Percentiles rank a stretch among this genome's conserved stretches.
These are phyloP conservation scores for Candida vaughaniae DNA, from an alignment of 805 yeast species.

Conservation along the genomic window DNA sequence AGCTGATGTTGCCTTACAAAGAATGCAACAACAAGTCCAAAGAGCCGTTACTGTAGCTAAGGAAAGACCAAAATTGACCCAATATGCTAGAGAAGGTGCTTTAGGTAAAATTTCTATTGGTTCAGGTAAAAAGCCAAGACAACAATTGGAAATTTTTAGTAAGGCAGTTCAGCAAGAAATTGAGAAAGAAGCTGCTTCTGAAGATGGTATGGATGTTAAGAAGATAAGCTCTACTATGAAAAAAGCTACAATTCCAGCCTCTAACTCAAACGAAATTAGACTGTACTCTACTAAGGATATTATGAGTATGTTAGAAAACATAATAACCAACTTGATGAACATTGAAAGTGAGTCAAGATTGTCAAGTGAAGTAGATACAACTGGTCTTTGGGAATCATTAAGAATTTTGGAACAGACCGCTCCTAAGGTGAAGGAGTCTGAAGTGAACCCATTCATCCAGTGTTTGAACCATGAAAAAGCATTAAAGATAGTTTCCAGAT, in stretches of 20 bases:
- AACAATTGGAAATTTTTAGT: slow-evolving; percentile 66
- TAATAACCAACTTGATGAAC: slow-evolving; percentile 72
- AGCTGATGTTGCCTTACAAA: slow-evolving; percentile 87
- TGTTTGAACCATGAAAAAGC: slow-evolving; percentile 84
- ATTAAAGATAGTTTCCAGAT: slow-evolving; percentile 82
- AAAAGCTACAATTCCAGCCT: slow-evolving; percentile 32
- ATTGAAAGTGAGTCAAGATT: slow-evolving; percentile 63
- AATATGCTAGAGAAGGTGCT: slow-evolving; percentile 77
- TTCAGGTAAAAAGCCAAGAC: slow-evolving; percentile 83
- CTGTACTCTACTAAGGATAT: slow-evolving; percentile 42
- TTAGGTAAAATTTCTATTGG: slow-evolving; percentile 82
- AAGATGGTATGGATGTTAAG: slow-evolving; percentile 22
- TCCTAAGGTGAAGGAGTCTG: slow-evolving; percentile 49
- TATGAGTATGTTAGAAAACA: slow-evolving; percentile 71
- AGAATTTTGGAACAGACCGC: slow-evolving; percentile 64
- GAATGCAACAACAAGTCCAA: slow-evolving; percentile 98
- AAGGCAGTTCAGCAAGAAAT: slow-evolving; percentile 50
- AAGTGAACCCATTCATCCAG: slow-evolving; percentile 77
- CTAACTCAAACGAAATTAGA: slow-evolving; percentile 16
- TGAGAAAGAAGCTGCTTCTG: slow-evolving; percentile 25
- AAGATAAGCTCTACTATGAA: slow-evolving; percentile 18
- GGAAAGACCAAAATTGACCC: slow-evolving; percentile 71
- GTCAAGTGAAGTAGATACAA: slow-evolving; percentile 33
- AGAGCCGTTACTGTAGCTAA: slow-evolving; percentile 94
- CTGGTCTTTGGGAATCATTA: slow-evolving; percentile 71